These are phyloP conservation scores for Phialophora macrospora DNA, from an alignment of 2,329 filamentous ascomycete species.

Conservation along the genomic window DNA sequence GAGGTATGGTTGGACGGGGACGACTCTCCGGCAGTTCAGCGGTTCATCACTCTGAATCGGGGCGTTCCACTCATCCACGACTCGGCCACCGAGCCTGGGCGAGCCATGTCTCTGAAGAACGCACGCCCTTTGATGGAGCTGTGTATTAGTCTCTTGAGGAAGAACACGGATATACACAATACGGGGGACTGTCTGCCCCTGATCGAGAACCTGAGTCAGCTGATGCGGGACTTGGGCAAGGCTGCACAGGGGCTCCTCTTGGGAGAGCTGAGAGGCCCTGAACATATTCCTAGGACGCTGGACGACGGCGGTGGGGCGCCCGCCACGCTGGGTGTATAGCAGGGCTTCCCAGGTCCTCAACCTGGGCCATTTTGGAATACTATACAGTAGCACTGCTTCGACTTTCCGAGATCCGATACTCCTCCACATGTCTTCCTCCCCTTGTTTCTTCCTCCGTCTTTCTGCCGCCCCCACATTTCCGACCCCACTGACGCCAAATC, in stretches of 20 bases:
- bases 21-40: slow-evolving; percentile 15
- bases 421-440: too few species aligned
- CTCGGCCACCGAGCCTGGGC: background rate
- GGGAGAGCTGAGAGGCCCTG: too few species aligned
- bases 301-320: too few species aligned
- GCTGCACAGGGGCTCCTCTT: slow-evolving; percentile 13
- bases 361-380: too few species aligned
- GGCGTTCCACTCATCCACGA: slow-evolving; percentile 26
- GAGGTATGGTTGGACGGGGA: slow-evolving; percentile 20
- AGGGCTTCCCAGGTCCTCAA: too few species aligned
- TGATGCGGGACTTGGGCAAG: slow-evolving; percentile 54
- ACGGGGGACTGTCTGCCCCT: slow-evolving; percentile 51
- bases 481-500: too few species aligned
- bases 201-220: slow-evolving; percentile 68
- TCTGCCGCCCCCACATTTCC: too few species aligned
- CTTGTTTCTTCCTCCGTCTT: too few species aligned
- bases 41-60: slow-evolving; percentile 26
- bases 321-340: too few species aligned
- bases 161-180: slow-evolving; percentile 52
- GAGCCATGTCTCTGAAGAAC: slow-evolving; percentile 17
- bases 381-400: too few species aligned
- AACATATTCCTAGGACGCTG: too few species aligned
- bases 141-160: slow-evolving; percentile 52
- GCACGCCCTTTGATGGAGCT: slow-evolving; percentile 45
- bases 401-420: too few species aligned